These are phyloP conservation scores for Cladosporium sp. DNA, from an alignment of 2,329 filamentous ascomycete genomes.

Conservation along the genomic window DNA sequence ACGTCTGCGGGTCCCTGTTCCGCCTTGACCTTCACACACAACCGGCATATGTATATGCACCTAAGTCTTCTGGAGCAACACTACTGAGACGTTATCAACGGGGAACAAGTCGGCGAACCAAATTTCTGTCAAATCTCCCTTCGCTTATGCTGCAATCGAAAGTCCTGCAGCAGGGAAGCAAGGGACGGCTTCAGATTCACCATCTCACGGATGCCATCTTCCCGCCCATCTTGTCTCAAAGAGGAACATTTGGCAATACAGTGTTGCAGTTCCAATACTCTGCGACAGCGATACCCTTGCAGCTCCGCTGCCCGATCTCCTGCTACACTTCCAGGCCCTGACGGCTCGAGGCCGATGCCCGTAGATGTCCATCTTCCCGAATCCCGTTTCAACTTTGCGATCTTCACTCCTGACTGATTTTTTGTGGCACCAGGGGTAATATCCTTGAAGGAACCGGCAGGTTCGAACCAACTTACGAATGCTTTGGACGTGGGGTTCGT, in stretches of 20 bases:
- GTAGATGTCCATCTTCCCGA: slow-evolving; percentile 9
- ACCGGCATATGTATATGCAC: no score
- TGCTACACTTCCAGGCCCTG: no score
- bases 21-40: no score
- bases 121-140: no score
- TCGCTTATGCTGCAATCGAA: no score
- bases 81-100: no score
- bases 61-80: no score
- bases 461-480: neutral
- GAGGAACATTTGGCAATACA: neutral
- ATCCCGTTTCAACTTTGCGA: neutral
- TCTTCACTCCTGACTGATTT: neutral
- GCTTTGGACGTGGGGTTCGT: neutral
- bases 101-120: no score
- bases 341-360: slow-evolving; percentile 1
- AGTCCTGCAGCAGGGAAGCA: neutral
- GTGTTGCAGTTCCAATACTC: no score
- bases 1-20: no score
- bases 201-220: neutral
- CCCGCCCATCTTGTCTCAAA: neutral
- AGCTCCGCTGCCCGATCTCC: neutral
- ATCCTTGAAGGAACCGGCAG: neutral
- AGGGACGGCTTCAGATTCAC: neutral
- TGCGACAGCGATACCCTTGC: no score
- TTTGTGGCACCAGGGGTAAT: neutral